A percentile compares a stretch with the other conserved stretches of the same genome.
Conservation (phyloP, 2,329 filamentous ascomycete genomes). For the Trichoderma sp. region DNA sequence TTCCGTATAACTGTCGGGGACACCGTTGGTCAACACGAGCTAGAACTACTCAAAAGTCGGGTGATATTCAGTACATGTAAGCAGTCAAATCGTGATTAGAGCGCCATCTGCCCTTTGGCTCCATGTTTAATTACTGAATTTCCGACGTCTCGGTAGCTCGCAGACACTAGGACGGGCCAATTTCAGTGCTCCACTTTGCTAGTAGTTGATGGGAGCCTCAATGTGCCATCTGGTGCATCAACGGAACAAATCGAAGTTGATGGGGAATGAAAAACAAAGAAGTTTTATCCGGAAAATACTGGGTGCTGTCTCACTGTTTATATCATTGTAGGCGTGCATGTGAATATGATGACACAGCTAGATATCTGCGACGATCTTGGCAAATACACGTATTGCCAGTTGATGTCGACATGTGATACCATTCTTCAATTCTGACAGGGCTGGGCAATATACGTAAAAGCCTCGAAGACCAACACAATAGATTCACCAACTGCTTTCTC, state of each 20-base stretch:
- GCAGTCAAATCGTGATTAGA: not conserved
- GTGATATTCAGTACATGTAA: not conserved
- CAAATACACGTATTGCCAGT: not conserved
- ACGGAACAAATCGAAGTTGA: not conserved
- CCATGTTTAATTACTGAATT: slow-evolving; percentile 10
- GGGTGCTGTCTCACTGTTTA: not conserved
- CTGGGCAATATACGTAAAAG: not conserved
- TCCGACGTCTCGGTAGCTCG: not conserved
- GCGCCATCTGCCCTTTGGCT: not conserved
- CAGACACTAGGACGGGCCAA: not conserved
- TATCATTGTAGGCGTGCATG: not conserved
- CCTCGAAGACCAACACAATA: not conserved
- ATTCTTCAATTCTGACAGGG: not conserved
- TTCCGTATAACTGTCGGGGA: not conserved
- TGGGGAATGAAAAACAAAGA: not conserved
- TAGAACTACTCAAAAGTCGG: not conserved
- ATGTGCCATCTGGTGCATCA: not conserved
- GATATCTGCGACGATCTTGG: not conserved
- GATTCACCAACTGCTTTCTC: not conserved
- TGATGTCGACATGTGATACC: not conserved
- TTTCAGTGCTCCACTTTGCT: slow-evolving; percentile 2
- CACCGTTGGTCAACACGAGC: not conserved
- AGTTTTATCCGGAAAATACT: not conserved
- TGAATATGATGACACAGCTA: not conserved
- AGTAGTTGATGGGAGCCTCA: not conserved